Evolutionary conservation across 2,329 filamentous ascomycete genomes (phyloP).

Genomic region (Fusarium haematococcum): DNA sequence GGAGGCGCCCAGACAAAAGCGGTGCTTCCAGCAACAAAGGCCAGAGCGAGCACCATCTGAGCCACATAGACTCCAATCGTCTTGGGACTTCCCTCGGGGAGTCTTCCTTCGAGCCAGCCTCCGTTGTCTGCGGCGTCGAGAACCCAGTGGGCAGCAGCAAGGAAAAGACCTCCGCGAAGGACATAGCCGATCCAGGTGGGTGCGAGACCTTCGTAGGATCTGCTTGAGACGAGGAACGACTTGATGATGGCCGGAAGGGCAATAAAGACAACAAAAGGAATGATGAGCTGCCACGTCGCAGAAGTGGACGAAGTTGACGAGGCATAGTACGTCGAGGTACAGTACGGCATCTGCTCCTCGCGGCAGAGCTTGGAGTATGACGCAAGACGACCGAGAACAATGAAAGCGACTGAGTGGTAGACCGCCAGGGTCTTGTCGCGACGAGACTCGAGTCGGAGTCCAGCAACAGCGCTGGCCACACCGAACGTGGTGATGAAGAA

Average conservation of each 20-base stretch:
- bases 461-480: conserved; percentile 77
- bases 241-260: conserved; percentile 80
- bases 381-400: conserved; percentile 80
- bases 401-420: conserved; percentile 87
- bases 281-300: conserved; percentile 85
- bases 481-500: conserved; percentile 94
- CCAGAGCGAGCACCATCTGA: conserved; percentile 82
- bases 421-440: conserved; percentile 80
- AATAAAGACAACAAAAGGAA: conserved; percentile 81
- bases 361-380: conserved; percentile 93
- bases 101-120: conserved; percentile 74
- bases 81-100: conserved; percentile 75
- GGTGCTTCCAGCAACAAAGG: conserved; percentile 84
- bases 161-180: conserved; percentile 79
- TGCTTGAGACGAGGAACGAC: conserved; percentile 83
- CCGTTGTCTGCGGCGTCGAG: conserved; percentile 90
- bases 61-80: conserved; percentile 80
- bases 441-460: conserved; percentile 76
- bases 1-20: conserved; percentile 90
- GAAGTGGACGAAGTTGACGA: conserved; percentile 93
- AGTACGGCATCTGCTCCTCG: conserved; percentile 98
- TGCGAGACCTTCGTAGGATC: conserved; percentile 89
- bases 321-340: conserved; percentile 94
- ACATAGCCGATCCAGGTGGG: conserved; percentile 85
- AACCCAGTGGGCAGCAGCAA: conserved; percentile 86